These are phyloP conservation scores for Senna tora DNA, from an alignment of 306 rosid species.

Conservation along the genomic window DNA sequence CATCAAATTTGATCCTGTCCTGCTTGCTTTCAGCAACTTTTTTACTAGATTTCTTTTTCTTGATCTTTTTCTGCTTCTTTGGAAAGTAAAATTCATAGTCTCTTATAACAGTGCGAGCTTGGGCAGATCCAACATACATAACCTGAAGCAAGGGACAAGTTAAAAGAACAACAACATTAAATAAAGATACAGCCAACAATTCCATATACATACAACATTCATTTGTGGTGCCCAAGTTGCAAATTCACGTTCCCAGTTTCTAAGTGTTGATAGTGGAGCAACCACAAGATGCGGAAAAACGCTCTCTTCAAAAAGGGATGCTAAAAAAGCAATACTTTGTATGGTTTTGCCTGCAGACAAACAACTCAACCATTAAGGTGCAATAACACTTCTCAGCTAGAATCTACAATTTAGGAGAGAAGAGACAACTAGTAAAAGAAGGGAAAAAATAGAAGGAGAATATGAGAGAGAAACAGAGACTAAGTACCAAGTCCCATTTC, in stretches of 20 bases:
- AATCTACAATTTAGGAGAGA: constrained; percentile 23
- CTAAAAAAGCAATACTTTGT: constrained; percentile 97
- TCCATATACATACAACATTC: constrained; percentile 78
- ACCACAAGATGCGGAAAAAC: constrained; percentile 90
- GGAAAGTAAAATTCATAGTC: constrained; percentile 94
- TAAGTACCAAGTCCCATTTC: constrained; percentile 98
- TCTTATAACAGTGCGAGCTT: constrained; percentile 84
- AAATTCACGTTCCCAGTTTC: constrained; percentile 99
- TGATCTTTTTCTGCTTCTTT: constrained; percentile 78
- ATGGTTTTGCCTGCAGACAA: constrained; percentile 85
- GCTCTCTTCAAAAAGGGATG: constrained; percentile 80
- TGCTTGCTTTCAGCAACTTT: constrained; percentile 79
- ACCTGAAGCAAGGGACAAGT: constrained; percentile 63
- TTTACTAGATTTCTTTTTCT: constrained; percentile 86
- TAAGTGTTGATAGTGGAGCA: constrained; percentile 95
- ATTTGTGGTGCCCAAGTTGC: constrained; percentile 99
- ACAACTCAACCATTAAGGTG: constrained; percentile 36
- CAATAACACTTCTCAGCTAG: constrained; percentile 21
- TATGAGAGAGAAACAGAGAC: constrained; percentile 36
- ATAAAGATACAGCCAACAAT: constrained; percentile 30
- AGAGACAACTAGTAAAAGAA: constrained; percentile 22
- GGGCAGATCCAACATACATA: constrained; percentile 95
- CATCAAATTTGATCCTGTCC: constrained; percentile 96
- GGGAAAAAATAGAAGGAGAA: constrained; percentile 32
- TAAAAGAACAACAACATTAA: constrained; percentile 41